Conservation (phyloP, 2,329 filamentous ascomycete genomes). For the Dryadomyces quercivorus region DNA sequence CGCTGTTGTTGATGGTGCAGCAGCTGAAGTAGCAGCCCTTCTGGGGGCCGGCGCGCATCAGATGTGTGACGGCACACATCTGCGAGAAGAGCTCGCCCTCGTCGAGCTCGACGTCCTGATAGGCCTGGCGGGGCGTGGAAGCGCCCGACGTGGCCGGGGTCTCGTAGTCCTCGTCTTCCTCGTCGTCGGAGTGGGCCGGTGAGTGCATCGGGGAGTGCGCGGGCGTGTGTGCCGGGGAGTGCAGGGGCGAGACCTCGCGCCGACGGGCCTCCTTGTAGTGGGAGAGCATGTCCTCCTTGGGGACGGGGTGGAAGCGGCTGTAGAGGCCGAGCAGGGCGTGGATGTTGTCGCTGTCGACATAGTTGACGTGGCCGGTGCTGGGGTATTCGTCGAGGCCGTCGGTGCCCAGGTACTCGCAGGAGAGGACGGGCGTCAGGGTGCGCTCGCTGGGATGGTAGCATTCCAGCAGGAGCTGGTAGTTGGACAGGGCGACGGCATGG, state of each 20-base stretch:
- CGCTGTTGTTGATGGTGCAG: conserved; percentile 53
- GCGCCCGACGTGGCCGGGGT: neutral
- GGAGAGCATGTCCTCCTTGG: conserved; percentile 36
- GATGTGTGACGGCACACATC: conserved; percentile 53
- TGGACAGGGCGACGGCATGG: conserved; percentile 40
- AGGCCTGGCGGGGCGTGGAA: conserved; percentile 22
- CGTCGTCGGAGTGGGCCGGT: conserved; percentile 8
- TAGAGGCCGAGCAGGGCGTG: conserved; percentile 45
- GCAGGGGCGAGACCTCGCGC: neutral
- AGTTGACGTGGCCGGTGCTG: neutral
- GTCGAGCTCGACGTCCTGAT: conserved; percentile 53
- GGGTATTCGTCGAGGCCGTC: conserved; percentile 34
- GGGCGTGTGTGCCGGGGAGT: neutral
- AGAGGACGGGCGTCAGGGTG: conserved; percentile 54
- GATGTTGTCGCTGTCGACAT: conserved; percentile 16
- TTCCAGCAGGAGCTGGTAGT: conserved; percentile 62
- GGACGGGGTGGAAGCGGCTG: conserved; percentile 56
- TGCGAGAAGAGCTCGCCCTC: conserved; percentile 63
- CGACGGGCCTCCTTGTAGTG: neutral
- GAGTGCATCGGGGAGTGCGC: neutral
- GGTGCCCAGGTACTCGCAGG: conserved; percentile 55
- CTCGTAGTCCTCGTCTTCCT: neutral
- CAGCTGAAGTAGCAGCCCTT: conserved; percentile 51
- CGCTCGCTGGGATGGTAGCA: conserved; percentile 64
- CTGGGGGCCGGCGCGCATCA: conserved; percentile 53